Evolutionary conservation across 2,329 filamentous ascomycete species (phyloP), one percentile per base, ranked within the genome.

Genomic region (Madurella fahalii): DNA sequence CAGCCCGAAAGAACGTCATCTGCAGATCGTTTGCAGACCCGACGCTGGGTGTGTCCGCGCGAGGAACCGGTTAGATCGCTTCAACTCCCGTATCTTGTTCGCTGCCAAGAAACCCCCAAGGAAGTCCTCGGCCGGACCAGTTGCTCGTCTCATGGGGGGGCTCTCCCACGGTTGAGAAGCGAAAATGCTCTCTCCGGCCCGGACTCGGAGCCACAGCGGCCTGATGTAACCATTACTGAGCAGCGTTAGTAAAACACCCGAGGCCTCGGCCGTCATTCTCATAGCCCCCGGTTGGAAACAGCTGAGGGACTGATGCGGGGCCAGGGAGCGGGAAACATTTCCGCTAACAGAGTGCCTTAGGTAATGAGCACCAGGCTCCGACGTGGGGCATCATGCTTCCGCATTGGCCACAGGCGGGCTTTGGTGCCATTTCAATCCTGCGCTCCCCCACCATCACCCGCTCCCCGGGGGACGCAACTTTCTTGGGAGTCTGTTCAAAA

Each of bases 351-450:
- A 50, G 44, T 46, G 46, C 37, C 34, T 37, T 37, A 37, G 9
- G 34, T 37, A 46, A 40, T 52, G 44, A 25, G 30, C 32, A 40
- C 40, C 15, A 37, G 34, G 13, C 40, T 43, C 32, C 39, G 44
- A 20, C 53, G 56, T 58, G 56, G 56, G 56, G 52, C 46, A 51
- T 9, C 40, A 20, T 37, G 34, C 30, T 31, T 32, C 40, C 41
- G 42, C 56, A 55, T 43, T 25, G 52, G 34, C 53, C 56, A 56
- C 39, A 40, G 20, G 39, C 34, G 44, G 47, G 18, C 43, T 13
- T 13, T 54, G 50, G 20, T 56, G 56, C 37, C 57, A 54, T 59
- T 59, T 59, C 46, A 57, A 52, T 40, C 51, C 48, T 49, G 46
- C 30, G 43, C 18, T 49, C 54, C 57, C 54, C 51, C 57, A 53